Base-by-base conservation (phyloP, 2,329 filamentous ascomycete species). In the Chaetomiaceae sp. region DNA sequence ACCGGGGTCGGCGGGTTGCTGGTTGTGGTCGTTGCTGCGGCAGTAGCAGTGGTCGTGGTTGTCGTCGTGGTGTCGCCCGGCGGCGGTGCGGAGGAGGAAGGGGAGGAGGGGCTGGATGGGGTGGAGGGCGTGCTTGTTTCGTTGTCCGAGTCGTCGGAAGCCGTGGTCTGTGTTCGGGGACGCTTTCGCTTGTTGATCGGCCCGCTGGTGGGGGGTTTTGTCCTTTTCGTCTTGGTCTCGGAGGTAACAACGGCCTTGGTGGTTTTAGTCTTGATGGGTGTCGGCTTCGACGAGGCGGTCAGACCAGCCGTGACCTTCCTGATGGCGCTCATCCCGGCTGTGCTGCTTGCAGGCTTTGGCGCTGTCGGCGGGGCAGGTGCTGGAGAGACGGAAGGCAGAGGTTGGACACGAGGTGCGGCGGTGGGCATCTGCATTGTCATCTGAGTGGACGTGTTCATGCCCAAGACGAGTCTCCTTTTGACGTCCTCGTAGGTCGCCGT, bases 371-470 rank as follows among this genome's bases (percentile, higher is more conserved):
- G 14, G 20, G 16, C 19, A 2, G 51, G 34, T 12, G 34, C 8
- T 8, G 55, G 42, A 16, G 52, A 40, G 13, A 55, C 20, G 6
- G 53, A 16, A 9, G 58, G 20, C 8, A 57, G 27, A 1, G 58
- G 51, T 4, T 55, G 46, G 10, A 47, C 40, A 3, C 58, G 51
- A 8, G 53, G n/a, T 5, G 44, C 43, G 4, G 53, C 45, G 6
- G n/a, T n/a, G n/a, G 65, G 68, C 62, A 71, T 66, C 10, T 69
- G 63, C 61, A 72, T 65, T 0, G 66, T 68, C 48, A 70, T 61
- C 5, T 60, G 55, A 4, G 59, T 53, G 4, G 68, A 68, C 0
- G 66, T 70, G 49, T 66, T 70, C 66, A 72, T 68, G 40, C 60
- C 64, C 61, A 68, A 67, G 2, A 72, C 60, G 0, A 73, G 62